phyloP scores from a whole-genome alignment of 305 asterid genomes.

The Rubia peregrina region DNA sequence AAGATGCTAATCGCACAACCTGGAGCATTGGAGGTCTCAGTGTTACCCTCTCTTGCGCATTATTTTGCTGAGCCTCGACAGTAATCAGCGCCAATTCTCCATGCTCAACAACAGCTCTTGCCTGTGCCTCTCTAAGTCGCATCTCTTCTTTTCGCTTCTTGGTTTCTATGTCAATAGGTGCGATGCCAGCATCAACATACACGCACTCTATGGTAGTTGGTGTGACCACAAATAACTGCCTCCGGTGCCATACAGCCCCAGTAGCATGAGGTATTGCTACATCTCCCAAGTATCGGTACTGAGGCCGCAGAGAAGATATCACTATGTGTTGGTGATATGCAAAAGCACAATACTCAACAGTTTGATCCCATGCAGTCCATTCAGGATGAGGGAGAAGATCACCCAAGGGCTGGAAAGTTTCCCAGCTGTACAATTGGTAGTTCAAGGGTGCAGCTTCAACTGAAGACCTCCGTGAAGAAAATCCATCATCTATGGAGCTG shows the following conservation, averaged over 20 bases:
- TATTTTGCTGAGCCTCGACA: conserved; percentile 57
- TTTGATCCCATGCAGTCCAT: conserved; percentile 98
- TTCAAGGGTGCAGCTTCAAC: conserved; percentile 75
- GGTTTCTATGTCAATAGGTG: conserved; percentile 76
- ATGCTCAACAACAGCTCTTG: conserved; percentile 75
- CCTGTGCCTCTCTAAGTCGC: conserved; percentile 55
- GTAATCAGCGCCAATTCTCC: conserved; percentile 82
- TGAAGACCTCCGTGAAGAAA: conserved; percentile 49
- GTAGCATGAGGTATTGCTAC: conserved; percentile 90
- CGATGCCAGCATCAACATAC: conserved; percentile 90
- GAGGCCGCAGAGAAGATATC: conserved; percentile 93
- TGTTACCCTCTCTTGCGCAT: conserved; percentile 54
- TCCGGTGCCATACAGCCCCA: conserved; percentile 93
- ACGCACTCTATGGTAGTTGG: conserved; percentile 97
- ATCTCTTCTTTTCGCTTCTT: conserved; percentile 73
- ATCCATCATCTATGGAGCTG: conserved; percentile 55
- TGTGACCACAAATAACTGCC: conserved; percentile 90
- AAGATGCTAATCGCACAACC: conserved; percentile 90
- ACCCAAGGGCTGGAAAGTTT: conserved; percentile 89
- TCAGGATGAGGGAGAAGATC: conserved; percentile 97
- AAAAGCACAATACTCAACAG: conserved; percentile 95
- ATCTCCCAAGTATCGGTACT: conserved; percentile 85
- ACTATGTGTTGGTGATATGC: conserved; percentile 79
- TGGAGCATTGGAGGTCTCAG: conserved; percentile 90
- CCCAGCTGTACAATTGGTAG: conserved; percentile 93